These are phyloP conservation scores for Epichloe festucae DNA, from an alignment of 2,329 filamentous ascomycete species.

Conservation along the genomic window DNA sequence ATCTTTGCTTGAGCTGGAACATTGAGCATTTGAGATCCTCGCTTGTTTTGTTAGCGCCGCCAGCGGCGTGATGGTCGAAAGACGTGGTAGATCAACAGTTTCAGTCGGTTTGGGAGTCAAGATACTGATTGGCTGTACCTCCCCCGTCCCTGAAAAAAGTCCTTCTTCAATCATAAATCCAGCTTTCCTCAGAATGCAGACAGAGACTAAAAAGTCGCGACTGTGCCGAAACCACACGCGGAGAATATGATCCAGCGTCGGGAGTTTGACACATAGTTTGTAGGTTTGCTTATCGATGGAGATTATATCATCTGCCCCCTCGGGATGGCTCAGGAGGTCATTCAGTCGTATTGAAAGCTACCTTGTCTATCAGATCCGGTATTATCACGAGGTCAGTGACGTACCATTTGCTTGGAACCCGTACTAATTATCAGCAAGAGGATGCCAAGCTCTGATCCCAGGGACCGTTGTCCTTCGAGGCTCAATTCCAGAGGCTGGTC, in stretches of 20 bases:
- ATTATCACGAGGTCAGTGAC: not conserved
- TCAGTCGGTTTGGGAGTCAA: not conserved
- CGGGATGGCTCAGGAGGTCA: conserved; percentile 3
- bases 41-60: not conserved
- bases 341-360: conserved; percentile 6
- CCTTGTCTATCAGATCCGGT: not conserved
- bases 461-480: conserved; percentile 3
- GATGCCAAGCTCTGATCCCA: conserved; percentile 2
- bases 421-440: conserved; percentile 2
- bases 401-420: conserved; percentile 4
- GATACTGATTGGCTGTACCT: not conserved
- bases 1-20: not conserved
- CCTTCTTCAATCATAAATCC: conserved; percentile 16
- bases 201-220: conserved; percentile 20
- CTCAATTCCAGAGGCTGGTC: conserved; percentile 3
- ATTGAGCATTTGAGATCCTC: conserved; percentile 6
- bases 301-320: conserved; percentile 5
- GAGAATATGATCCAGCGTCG: conserved; percentile 14
- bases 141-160: not conserved
- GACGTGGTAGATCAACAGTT: conserved; percentile 4
- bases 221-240: conserved; percentile 16
- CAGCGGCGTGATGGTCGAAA: conserved; percentile 16
- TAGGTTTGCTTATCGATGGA: conserved; percentile 10
- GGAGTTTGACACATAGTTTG: conserved; percentile 15
- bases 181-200: conserved; percentile 19